These are phyloP conservation scores for Ormosia emarginata DNA, from an alignment of 306 rosid species.

Conservation along the genomic window DNA sequence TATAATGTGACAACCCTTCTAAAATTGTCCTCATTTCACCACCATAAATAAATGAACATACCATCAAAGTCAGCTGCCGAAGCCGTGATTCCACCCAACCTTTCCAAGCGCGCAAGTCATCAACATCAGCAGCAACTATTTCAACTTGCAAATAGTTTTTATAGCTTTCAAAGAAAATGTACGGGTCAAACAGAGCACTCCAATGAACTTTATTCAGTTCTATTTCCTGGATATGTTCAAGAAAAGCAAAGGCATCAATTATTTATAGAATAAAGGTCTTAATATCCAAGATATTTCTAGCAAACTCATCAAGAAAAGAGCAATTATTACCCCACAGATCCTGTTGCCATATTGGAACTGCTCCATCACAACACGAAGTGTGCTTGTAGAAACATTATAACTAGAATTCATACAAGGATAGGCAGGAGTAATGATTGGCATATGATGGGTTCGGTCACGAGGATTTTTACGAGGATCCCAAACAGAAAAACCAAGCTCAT, in stretches of 20 bases:
- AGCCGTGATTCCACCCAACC: conserved; percentile 79
- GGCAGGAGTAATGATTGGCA: conserved; percentile 78
- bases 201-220: conserved; percentile 59
- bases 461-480: conserved; percentile 80
- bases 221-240: conserved; percentile 44
- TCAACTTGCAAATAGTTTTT: conserved; percentile 74
- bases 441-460: conserved; percentile 62
- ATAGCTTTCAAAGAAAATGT: conserved; percentile 58
- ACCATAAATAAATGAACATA: background rate
- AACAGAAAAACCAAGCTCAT: conserved; percentile 56
- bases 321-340: conserved; percentile 53
- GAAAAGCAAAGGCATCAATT: background rate
- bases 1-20: background rate
- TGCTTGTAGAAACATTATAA: conserved; percentile 67
- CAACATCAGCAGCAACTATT: conserved; percentile 57
- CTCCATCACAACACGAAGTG: conserved; percentile 67
- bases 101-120: conserved; percentile 66
- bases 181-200: conserved; percentile 60
- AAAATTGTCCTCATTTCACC: background rate
- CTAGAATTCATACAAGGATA: conserved; percentile 83
- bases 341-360: conserved; percentile 59
- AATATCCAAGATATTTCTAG: background rate
- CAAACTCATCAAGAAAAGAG: background rate
- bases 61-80: conserved; percentile 57
- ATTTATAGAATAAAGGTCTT: background rate